Evolutionary conservation across 2,329 filamentous ascomycete species (phyloP), one percentile per base, ranked within the genome.

Genomic region (Plenodomus lindquistii): DNA sequence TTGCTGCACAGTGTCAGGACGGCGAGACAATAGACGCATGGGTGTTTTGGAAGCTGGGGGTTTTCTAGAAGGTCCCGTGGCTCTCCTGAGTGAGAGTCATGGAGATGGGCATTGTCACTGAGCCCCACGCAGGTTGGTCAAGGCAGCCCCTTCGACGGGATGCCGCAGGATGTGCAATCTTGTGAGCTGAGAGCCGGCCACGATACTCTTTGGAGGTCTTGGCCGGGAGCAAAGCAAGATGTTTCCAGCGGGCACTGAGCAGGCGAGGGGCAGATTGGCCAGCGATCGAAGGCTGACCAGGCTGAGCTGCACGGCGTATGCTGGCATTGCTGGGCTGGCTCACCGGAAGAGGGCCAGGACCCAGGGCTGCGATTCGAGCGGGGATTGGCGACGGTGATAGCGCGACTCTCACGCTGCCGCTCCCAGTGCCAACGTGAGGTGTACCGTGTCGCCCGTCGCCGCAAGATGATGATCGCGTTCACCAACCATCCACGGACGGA

Each of bases 301-400:
- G 60, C 65, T 67, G 4, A 67, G 66, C 65, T 70, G 67, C 66
- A 70, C n/a, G n/a, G n/a, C n/a, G n/a, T n/a, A n/a, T n/a, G n/a
- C n/a, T n/a, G n/a, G n/a, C n/a, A n/a, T n/a, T 68, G 63, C 59
- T 60, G 69, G 67, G 63, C 63, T 63, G 54, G 54, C 64, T 69
- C 62, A 65, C 65, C 65, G 61, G 64, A 60, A 55, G 35, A 40
- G 47, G 50, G 49, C 41, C 50, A 48, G 46, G 37, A 36, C 47
- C 41, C 50, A 48, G 46, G 37, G 37, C 47, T 48, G 52, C 63
- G 60, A 68, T 67, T 69, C 57, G 66, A 62, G 64, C 63, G 61
- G 59, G 53, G 51, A 34, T 43, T 60, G 50, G 63, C 59, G 57
- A 62, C 42, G 18, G 48, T 40, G 44, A 52, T 45, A 42, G 42